Evolutionary conservation across 257 asterid genomes (phyloP).

Genomic region (Nicotiana noctiflora): DNA sequence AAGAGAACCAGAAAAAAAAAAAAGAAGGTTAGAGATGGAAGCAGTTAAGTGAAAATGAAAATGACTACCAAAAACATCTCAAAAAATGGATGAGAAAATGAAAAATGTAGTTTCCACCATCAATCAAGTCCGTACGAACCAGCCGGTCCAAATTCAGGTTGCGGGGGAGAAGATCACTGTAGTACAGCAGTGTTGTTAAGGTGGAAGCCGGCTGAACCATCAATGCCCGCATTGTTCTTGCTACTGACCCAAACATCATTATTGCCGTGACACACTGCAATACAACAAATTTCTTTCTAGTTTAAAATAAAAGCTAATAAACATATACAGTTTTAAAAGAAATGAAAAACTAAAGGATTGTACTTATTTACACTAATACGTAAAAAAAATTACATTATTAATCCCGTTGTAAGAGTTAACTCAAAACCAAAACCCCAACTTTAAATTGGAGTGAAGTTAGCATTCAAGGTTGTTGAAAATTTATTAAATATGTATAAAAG

Average conservation of each 20-base stretch:
- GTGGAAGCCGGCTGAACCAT: slow-evolving; percentile 51
- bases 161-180: slow-evolving; percentile 49
- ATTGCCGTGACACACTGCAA: slow-evolving; percentile 16
- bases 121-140: slow-evolving; percentile 19
- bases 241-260: slow-evolving; percentile 34
- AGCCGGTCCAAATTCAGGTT: slow-evolving; percentile 34
- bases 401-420: neutral
- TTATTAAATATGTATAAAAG: no score
- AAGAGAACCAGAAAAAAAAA: neutral
- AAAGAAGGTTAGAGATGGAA: neutral
- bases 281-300: no score
- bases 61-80: slow-evolving; percentile 34
- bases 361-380: neutral
- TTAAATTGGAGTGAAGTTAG: no score
- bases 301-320: neutral
- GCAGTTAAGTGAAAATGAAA: neutral
- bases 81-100: slow-evolving; percentile 16
- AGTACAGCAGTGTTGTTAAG: slow-evolving; percentile 42
- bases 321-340: neutral
- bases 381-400: neutral
- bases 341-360: neutral
- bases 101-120: slow-evolving; percentile 11
- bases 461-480: no score
- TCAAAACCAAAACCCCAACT: neutral
- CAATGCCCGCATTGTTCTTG: slow-evolving; percentile 27